A percentile compares a stretch with the other conserved stretches of the same genome.
These are phyloP conservation scores for Tetragonia tetragonoides DNA, from an alignment of 148 eudicot genomes.

Conservation along the genomic window DNA sequence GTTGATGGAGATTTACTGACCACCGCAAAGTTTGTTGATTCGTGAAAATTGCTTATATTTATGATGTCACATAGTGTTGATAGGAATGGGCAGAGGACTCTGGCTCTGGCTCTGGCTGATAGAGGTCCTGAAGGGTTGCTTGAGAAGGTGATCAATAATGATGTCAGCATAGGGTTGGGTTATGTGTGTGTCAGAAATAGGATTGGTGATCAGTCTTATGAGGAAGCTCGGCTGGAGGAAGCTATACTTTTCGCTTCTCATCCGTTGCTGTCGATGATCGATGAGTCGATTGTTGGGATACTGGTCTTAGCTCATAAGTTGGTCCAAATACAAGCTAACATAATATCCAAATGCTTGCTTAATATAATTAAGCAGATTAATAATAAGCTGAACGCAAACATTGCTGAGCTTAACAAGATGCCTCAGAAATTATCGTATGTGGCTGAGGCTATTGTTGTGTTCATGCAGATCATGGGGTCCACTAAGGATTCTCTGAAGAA, in stretches of 20 bases:
- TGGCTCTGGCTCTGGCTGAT: conserved; percentile 42
- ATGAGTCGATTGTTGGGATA: conserved; percentile 47
- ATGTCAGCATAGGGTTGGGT: conserved; percentile 37
- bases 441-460: conserved; percentile 42
- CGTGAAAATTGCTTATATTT: conserved; percentile 77
- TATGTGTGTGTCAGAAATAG: conserved; percentile 33
- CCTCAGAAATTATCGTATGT: conserved; percentile 38
- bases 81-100: conserved; percentile 35
- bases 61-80: conserved; percentile 41
- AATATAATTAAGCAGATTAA: conserved; percentile 44
- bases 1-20: conserved; percentile 71
- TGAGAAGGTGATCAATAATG: conserved; percentile 37
- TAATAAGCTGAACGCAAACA: conserved; percentile 30
- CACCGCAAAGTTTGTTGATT: conserved; percentile 68
- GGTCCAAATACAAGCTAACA: conserved; percentile 46
- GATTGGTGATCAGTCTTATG: conserved; percentile 33
- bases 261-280: conserved; percentile 31
- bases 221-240: conserved; percentile 36
- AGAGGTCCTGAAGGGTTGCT: conserved; percentile 38
- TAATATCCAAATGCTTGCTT: conserved; percentile 49
- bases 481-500: conserved; percentile 51
- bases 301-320: conserved; percentile 52
- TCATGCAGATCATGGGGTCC: conserved; percentile 45
- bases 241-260: conserved; percentile 19
- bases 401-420: conserved; percentile 39